These are phyloP conservation scores for Penicillium nucicola DNA, from an alignment of 495 filamentous ascomycete genomes.

Conservation along the genomic window DNA sequence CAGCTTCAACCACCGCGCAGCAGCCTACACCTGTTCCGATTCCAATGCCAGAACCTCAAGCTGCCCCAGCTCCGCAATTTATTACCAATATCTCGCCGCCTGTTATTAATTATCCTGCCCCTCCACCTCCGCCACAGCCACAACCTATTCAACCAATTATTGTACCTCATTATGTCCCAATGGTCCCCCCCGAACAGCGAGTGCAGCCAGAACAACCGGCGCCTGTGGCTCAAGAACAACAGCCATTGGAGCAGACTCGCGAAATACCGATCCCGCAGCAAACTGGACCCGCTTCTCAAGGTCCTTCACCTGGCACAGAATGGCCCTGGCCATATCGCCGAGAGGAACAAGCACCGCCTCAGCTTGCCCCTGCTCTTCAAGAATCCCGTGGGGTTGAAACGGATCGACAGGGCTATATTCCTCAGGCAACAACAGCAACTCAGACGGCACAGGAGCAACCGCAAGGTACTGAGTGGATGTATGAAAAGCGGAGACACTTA, in stretches of 20 bases:
- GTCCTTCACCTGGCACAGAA: background rate
- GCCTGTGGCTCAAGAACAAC: background rate
- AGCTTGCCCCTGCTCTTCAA: background rate
- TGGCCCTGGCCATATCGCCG: background rate
- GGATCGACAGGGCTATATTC: too few relatives aligned
- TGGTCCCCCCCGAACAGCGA: constrained; percentile 22
- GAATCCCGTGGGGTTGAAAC: background rate
- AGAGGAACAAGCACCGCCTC: too few relatives aligned
- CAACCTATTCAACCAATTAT: constrained; percentile 16
- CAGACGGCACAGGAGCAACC: background rate
- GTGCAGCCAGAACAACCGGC: constrained; percentile 8
- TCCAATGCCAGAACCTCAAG: constrained; percentile 6
- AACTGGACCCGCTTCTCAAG: background rate
- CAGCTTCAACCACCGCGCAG: constrained; percentile 8
- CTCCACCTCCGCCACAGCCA: constrained; percentile 4
- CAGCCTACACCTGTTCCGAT: background rate
- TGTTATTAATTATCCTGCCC: constrained; percentile 3
- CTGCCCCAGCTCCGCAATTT: constrained; percentile 17
- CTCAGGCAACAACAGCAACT: background rate
- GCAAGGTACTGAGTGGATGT: background rate
- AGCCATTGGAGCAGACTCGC: background rate
- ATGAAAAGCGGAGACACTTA: background rate
- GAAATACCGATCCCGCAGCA: background rate
- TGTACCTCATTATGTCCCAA: constrained; percentile 24
- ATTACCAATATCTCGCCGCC: constrained; percentile 20